Conservation (phyloP, 345 rosid species). For the Lepidium sativum region DNA sequence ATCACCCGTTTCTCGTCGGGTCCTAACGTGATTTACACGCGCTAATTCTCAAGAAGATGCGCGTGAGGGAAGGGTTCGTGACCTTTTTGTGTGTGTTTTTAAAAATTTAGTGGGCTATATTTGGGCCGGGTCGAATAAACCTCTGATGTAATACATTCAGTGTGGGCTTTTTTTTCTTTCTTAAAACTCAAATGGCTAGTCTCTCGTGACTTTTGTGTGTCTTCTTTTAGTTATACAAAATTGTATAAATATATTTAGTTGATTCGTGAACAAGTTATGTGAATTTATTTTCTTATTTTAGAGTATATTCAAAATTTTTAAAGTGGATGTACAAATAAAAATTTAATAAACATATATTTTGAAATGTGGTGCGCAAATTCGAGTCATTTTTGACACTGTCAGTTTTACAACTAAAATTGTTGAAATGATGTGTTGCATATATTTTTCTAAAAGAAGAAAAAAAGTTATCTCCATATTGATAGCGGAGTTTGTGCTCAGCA, state of each 20-base stretch:
- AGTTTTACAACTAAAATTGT: neutral
- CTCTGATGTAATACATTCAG: slow-evolving; percentile 8
- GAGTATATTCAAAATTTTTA: too few species aligned
- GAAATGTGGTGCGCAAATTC: too few species aligned
- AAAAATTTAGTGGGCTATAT: neutral
- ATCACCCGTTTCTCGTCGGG: slow-evolving; percentile 48
- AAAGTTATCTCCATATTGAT: too few species aligned
- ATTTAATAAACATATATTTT: too few species aligned
- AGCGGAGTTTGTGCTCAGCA: too few species aligned
- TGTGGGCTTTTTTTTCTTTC: neutral
- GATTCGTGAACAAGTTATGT: too few species aligned
- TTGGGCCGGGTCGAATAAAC: slow-evolving; percentile 8
- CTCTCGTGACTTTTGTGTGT: slow-evolving; percentile 7
- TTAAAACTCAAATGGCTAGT: neutral
- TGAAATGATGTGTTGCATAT: neutral
- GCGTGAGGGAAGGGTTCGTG: slow-evolving; percentile 17
- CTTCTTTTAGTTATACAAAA: slow-evolving; percentile 6
- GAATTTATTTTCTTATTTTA: too few species aligned
- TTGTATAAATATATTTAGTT: neutral
- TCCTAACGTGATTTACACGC: slow-evolving; percentile 34
- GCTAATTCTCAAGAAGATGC: slow-evolving; percentile 25
- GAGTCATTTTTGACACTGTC: neutral
- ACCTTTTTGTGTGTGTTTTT: neutral
- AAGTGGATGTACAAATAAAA: too few species aligned
- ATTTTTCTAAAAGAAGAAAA: neutral